A percentile compares a stretch with the other conserved stretches of the same genome.
Evolutionary conservation across 1,284 basidiomycete genomes (phyloP).

Genomic region (Ustilago bromivora): DNA sequence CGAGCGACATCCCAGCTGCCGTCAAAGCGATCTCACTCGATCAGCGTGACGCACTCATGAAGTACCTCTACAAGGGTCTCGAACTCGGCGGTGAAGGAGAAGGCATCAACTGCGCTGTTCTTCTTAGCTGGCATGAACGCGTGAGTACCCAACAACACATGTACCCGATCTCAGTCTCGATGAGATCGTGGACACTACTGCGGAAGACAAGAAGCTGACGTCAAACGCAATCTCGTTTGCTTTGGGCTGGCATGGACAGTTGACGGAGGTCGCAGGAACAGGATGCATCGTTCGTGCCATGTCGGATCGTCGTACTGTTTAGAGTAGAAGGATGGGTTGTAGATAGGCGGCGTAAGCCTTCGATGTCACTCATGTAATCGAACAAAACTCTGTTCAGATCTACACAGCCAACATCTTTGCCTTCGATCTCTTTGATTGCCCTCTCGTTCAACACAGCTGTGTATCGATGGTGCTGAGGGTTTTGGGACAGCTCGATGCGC

Average conservation of each 20-base stretch:
- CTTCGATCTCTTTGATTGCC: neutral
- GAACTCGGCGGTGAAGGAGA: constrained; percentile 70
- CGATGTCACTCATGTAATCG: neutral
- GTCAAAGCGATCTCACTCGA: constrained; percentile 82
- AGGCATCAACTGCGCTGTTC: constrained; percentile 75
- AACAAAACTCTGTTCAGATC: neutral
- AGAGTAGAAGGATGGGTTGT: constrained; percentile 5
- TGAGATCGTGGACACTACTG: too few species aligned
- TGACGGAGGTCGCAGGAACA: constrained; percentile 93
- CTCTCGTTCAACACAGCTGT: too few species aligned
- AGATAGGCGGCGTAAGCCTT: neutral
- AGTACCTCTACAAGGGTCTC: constrained; percentile 98
- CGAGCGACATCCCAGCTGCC: constrained; percentile 84
- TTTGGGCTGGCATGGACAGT: constrained; percentile 72
- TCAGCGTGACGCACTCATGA: constrained; percentile 94
- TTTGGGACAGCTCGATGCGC: neutral
- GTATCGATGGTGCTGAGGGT: too few species aligned
- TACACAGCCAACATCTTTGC: neutral
- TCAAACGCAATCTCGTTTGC: neutral
- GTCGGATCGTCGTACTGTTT: constrained; percentile 77
- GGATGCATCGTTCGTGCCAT: constrained; percentile 97
- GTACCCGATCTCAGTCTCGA: too few species aligned
- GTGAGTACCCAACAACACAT: constrained; percentile 72
- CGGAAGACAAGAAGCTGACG: neutral
- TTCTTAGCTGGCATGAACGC: constrained; percentile 96